These are phyloP conservation scores for Curvularia verruculosa DNA, from an alignment of 2,329 filamentous ascomycete species.

Conservation along the genomic window DNA sequence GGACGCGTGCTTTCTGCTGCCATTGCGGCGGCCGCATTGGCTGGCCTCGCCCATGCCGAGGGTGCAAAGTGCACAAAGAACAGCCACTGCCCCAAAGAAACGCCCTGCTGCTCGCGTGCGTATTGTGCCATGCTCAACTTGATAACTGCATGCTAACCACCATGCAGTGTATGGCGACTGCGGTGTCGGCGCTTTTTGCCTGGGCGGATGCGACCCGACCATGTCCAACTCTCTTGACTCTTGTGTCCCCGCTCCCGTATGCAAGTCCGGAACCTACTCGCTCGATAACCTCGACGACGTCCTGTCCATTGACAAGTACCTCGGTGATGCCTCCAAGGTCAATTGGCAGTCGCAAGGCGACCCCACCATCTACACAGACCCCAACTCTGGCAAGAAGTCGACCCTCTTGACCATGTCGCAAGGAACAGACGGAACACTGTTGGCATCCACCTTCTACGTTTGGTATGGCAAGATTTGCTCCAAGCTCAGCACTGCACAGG, in stretches of 20 bases:
- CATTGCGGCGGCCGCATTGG: conserved; percentile 37
- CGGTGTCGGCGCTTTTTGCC: conserved; percentile 90
- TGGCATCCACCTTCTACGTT: conserved; percentile 85
- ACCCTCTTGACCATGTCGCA: conserved; percentile 88
- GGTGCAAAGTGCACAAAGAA: conserved; percentile 52
- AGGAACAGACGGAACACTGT: conserved; percentile 82
- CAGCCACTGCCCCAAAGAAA: conserved; percentile 69
- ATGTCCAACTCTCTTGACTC: conserved; percentile 83
- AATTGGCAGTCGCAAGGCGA: conserved; percentile 91
- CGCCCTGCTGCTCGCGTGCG: conserved; percentile 52
- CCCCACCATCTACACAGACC: conserved; percentile 68
- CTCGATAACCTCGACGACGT: conserved; percentile 76
- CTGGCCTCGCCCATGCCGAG: conserved; percentile 34
- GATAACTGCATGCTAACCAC: conserved; percentile 27
- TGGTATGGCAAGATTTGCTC: conserved; percentile 97
- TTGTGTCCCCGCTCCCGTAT: conserved; percentile 84
- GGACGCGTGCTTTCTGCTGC: conserved; percentile 35
- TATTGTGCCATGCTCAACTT: conserved; percentile 7
- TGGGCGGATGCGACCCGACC: conserved; percentile 91
- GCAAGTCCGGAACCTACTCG: conserved; percentile 73
- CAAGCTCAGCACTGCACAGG: conserved; percentile 81
- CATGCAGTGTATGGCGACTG: conserved; percentile 84
- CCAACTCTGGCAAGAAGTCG: conserved; percentile 37
- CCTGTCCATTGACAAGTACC: conserved; percentile 76
- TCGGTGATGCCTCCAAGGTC: conserved; percentile 77